Evolutionary conservation across 768 basidiomycete genomes (phyloP), one percentile per base, ranked within the genome.

Genomic region (Termitomyces sp.): DNA sequence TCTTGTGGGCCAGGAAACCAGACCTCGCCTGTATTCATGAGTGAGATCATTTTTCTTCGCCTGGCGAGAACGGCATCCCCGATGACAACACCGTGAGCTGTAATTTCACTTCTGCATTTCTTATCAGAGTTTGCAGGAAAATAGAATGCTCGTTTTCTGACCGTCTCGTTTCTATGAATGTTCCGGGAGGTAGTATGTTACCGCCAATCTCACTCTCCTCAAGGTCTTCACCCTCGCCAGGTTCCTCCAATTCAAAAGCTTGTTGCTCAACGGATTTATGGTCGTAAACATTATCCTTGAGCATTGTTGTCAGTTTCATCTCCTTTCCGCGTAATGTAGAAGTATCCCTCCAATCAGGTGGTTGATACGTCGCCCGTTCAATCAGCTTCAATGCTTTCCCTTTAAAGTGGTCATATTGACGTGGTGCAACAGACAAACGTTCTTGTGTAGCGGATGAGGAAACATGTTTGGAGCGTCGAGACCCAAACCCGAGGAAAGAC

Each of bases 151-250:
- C 33, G 16, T 36, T 53, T 12, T 62, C 74, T 55, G 61, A 80
- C 84, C 77, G 80, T 63, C 83, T 73, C 38, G 79, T 64, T 63
- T 86, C 84, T 12, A 85, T 72, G 49, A 84, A 83, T 20, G 82
- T 74, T 1, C 83, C 84, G 8, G 74, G 75, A 20, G 69, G 67
- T 33, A 77, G 61, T 13, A 66, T 64, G 35, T 61, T 66, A 16
- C 26, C 38, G 14, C 53, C 62, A 13, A 23, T 62, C 52, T 33
- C 62, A 4, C 62, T 61, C 4, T 60, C 61, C 7, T 49, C 52
- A 40, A 12, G 62, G 2, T 58, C 61, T 14, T 49, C 52, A 40
- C 18, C 9, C 30, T 51, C 30, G 4, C 16, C 47, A 12, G n/a
- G 4, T 8, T 62, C 64, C n/a, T 38, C 43, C 9, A 55, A 50